These are phyloP conservation scores for Ganoderma lucidum DNA, from an alignment of 1,284 basidiomycete genomes.

Conservation along the genomic window DNA sequence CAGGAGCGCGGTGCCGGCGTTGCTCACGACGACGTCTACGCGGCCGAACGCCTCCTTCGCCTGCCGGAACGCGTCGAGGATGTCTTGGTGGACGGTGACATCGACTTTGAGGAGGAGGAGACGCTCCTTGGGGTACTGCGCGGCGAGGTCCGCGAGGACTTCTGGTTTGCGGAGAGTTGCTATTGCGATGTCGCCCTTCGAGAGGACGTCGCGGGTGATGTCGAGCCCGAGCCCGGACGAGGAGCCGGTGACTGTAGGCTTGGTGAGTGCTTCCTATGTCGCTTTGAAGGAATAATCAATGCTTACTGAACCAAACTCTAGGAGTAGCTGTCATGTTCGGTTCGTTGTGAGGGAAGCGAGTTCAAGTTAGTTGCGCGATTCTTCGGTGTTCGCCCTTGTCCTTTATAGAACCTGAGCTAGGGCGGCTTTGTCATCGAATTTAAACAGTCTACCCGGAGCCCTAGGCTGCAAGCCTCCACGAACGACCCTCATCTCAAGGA, in stretches of 20 bases:
- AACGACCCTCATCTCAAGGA: neutral
- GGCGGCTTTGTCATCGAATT: neutral
- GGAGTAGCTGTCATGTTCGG: neutral
- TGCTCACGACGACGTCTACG: conserved; percentile 53
- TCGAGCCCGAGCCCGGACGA: conserved; percentile 45
- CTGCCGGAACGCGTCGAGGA: conserved; percentile 43
- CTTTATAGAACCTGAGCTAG: neutral
- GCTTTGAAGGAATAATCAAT: neutral
- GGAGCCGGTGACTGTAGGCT: conserved; percentile 40
- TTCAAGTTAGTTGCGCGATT: no score
- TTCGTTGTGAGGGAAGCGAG: neutral
- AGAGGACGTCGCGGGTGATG: conserved; percentile 37
- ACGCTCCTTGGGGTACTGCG: conserved; percentile 26
- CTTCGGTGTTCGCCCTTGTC: neutral
- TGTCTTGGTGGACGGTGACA: conserved; percentile 44
- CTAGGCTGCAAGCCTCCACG: neutral
- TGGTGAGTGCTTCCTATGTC: neutral
- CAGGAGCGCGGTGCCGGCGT: conserved; percentile 43
- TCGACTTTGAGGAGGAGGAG: conserved; percentile 51
- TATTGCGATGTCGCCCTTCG: conserved; percentile 42
- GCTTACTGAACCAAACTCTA: conserved; percentile 13
- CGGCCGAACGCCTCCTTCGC: conserved; percentile 47
- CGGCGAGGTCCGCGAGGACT: conserved; percentile 34
- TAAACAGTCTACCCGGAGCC: neutral
- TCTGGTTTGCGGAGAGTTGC: conserved; percentile 43